A percentile compares a stretch with the other conserved stretches of the same genome.
phyloP scores from a whole-genome alignment of 495 filamentous ascomycete species.

The Geoglossum glabrum region DNA sequence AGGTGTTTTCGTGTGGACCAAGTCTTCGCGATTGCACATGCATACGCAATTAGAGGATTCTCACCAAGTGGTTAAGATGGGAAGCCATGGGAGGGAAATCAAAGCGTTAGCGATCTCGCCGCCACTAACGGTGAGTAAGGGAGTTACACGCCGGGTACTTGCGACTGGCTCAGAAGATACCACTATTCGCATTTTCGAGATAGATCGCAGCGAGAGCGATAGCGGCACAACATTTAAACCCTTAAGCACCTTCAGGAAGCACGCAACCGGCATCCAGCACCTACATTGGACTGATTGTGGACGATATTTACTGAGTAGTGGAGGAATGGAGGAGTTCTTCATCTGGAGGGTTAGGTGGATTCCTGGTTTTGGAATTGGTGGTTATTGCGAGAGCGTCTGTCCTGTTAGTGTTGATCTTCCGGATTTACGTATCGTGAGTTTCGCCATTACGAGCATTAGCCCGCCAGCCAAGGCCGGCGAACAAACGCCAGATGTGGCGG shows the following conservation, averaged over 20 bases:
- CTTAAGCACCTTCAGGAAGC: slow-evolving; percentile 43
- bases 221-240: slow-evolving; percentile 20
- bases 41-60: slow-evolving; percentile 27
- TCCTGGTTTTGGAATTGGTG: slow-evolving; percentile 32
- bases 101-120: slow-evolving; percentile 44
- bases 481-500: slow-evolving; percentile 10
- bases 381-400: slow-evolving; percentile 41
- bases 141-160: slow-evolving; percentile 23
- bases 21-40: slow-evolving; percentile 23
- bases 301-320: slow-evolving; percentile 59
- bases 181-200: slow-evolving; percentile 47
- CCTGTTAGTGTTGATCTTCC: slow-evolving; percentile 31
- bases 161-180: slow-evolving; percentile 90
- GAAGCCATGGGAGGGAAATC: slow-evolving; percentile 77
- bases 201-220: neutral
- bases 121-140: neutral
- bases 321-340: slow-evolving; percentile 72
- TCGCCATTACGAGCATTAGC: slow-evolving; percentile 25
- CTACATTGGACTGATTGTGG: slow-evolving; percentile 47
- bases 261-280: slow-evolving; percentile 67
- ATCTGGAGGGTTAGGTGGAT: slow-evolving; percentile 50
- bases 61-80: slow-evolving; percentile 36
- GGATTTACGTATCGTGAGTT: slow-evolving; percentile 63
- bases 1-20: slow-evolving; percentile 34
- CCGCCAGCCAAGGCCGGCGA: neutral